Evolutionary conservation across 768 basidiomycete species (phyloP).

Genomic region (Psilocybe cubensis): DNA sequence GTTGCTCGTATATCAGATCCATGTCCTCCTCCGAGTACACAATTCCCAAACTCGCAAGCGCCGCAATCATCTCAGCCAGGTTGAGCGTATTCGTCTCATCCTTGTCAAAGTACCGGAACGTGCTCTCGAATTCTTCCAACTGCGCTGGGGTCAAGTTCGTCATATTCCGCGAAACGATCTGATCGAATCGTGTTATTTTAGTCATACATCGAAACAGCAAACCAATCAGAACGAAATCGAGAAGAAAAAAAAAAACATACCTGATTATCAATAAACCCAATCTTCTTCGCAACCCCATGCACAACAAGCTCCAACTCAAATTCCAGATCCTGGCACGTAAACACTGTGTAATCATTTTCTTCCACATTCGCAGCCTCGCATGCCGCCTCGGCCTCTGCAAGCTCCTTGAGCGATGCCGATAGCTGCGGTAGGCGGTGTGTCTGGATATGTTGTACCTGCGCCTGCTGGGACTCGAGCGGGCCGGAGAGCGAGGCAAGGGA

Average conservation of each 20-base stretch:
- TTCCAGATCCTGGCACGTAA: slow-evolving; percentile 85
- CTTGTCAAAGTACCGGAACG: slow-evolving; percentile 96
- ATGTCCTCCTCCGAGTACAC: slow-evolving; percentile 93
- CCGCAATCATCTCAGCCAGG: slow-evolving; percentile 88
- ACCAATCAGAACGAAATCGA: too few relatives aligned
- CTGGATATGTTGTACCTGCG: slow-evolving; percentile 64
- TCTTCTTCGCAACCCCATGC: slow-evolving; percentile 83
- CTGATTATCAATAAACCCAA: slow-evolving; percentile 97
- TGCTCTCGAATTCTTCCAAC: slow-evolving; percentile 94
- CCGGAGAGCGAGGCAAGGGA: slow-evolving; percentile 80
- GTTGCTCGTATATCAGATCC: slow-evolving; percentile 79
- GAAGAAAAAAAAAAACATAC: slow-evolving; percentile 40
- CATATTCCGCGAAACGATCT: slow-evolving; percentile 95
- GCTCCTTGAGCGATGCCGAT: slow-evolving; percentile 54
- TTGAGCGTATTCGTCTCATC: slow-evolving; percentile 90
- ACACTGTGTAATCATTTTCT: slow-evolving; percentile 95
- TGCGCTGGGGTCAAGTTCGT: slow-evolving; percentile 95
- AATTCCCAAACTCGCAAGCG: slow-evolving; percentile 92
- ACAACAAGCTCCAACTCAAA: slow-evolving; percentile 87
- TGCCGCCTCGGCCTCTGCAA: slow-evolving; percentile 70
- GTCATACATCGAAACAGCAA: background rate
- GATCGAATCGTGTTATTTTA: slow-evolving; percentile 1
- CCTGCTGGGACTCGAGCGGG: slow-evolving; percentile 83
- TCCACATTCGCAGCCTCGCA: slow-evolving; percentile 91
- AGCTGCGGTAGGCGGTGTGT: slow-evolving; percentile 70